Base-by-base conservation (phyloP, 1,284 basidiomycete genomes). In the Leucoagaricus sp. region DNA sequence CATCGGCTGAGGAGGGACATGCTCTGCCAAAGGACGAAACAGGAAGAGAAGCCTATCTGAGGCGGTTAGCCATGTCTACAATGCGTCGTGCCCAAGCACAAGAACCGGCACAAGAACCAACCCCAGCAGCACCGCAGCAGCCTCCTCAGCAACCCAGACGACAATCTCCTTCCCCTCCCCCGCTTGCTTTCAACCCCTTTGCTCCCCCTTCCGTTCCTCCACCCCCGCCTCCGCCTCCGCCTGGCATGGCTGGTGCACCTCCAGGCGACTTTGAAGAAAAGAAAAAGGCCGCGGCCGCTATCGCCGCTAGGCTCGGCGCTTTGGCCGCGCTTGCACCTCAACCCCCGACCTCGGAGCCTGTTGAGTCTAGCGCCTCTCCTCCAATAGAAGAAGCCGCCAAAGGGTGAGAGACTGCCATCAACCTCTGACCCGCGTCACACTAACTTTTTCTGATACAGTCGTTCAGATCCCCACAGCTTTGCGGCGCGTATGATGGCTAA, bases 401-500 rank as follows among this genome's bases (percentile, higher is more conserved):
- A 41, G 40, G 8, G 40, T 41, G 46, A 38, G n/a, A 26, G 15
- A 31, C 29, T 12, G 17, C 9, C 23, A 10, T 36, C 29, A 28
- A n/a, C 19, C 7, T 28, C 36, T 25, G 12, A 42, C 28, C 2
- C 9, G 2, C 55, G 21, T 26, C 21, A 23, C 15, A 33, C 41
- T 51, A 38, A 49, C 17, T 49, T 46, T 23, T 47, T 34, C 13
- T 36, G 25, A 26, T 47, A 38, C n/a, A 44, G 57, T 34, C 87
- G 88, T 61, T 75, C 82, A 45, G 83, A 89, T 60, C 82, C 85
- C 0, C 83, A 84, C 53, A 82, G 81, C 7, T 93, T 94, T 64
- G 91, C 90, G 17, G 84, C 86, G 12, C 84, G 89, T 25, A 69
- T 92, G 58, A 94, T 94, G 93, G 88, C 91, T 4, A 96, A 94